phyloP scores from a whole-genome alignment of 2,329 filamentous ascomycete genomes.

The Taxawa tesnikishii region DNA sequence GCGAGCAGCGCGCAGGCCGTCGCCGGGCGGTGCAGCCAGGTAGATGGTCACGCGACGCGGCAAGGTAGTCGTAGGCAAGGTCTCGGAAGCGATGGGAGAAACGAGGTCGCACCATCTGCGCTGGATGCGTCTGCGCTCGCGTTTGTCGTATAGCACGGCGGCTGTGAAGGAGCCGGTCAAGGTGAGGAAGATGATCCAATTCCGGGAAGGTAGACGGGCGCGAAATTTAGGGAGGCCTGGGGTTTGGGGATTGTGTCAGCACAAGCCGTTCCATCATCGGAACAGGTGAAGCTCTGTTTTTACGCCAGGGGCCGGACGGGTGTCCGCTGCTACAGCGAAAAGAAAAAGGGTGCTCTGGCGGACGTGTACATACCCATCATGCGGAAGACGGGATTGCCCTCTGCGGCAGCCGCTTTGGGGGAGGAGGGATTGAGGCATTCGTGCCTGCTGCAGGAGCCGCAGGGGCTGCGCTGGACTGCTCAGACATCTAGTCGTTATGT shows the following conservation, averaged over 20 bases:
- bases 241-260: background rate
- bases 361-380: constrained; percentile 45
- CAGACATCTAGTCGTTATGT: background rate
- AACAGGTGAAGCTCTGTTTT: too few species aligned
- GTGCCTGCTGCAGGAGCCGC: background rate
- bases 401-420: constrained; percentile 21
- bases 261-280: background rate
- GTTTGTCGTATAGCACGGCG: constrained; percentile 81
- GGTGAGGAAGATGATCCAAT: constrained; percentile 93
- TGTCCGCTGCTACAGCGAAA: too few species aligned
- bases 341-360: too few species aligned
- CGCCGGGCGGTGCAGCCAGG: constrained; percentile 73
- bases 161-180: constrained; percentile 65
- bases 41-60: constrained; percentile 79
- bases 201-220: constrained; percentile 78
- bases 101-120: constrained; percentile 80
- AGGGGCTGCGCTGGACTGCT: background rate
- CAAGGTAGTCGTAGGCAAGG: constrained; percentile 58
- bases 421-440: background rate
- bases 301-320: too few species aligned
- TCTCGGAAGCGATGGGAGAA: constrained; percentile 68
- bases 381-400: constrained; percentile 58
- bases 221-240: constrained; percentile 72
- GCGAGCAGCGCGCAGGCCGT: constrained; percentile 71
- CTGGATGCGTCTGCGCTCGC: constrained; percentile 75